Base-by-base conservation (phyloP, 345 rosid genomes). In the Euphorbia peplus region DNA sequence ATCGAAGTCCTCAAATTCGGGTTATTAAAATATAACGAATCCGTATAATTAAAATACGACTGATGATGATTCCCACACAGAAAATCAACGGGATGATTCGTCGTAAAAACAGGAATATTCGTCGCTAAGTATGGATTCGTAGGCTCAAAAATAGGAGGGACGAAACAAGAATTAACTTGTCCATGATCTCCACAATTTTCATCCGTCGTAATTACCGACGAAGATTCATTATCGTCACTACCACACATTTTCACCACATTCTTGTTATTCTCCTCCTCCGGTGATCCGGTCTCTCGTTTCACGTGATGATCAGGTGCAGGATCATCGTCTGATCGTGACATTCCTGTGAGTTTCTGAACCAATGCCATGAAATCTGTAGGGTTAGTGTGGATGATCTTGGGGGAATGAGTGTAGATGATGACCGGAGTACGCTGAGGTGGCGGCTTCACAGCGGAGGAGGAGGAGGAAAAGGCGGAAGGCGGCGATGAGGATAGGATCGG, bases 391-490 rank as follows among this genome's bases (percentile, higher is more conserved):
- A 95, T 95, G 66, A 95, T 57, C 72, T 86, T 90, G 5, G 99
- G 98, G 9, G 96, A 86, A 68, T 90, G 97, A 9, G 99, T 92
- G 83, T 95, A 92, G 56, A 95, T 95, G 66, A 95, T 91, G 35
- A 95, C 98, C 5, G 99, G 99, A 29, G 86, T 96, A 4, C 87
- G 90, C 15, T 80, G 85, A 41, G 57, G 85, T 11, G 75, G 78
- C 29, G 82, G 79, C 73, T 79, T 81, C 8, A 69, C 70, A 25
- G 81, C 35, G 64, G 59, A n/a, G n/a, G n/a, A n/a, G n/a, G n/a
- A n/a, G n/a, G n/a, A n/a, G n/a, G n/a, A n/a, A n/a, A n/a, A n/a
- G n/a, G n/a, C n/a, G n/a, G n/a, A n/a, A 55, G 0, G 30, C 44
- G 0, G 44, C 41, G 60, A 52, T 55, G 0, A 58, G 41, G 5